Conservation (phyloP, 2,329 filamentous ascomycete species). For the Celoporthe dispersa region DNA sequence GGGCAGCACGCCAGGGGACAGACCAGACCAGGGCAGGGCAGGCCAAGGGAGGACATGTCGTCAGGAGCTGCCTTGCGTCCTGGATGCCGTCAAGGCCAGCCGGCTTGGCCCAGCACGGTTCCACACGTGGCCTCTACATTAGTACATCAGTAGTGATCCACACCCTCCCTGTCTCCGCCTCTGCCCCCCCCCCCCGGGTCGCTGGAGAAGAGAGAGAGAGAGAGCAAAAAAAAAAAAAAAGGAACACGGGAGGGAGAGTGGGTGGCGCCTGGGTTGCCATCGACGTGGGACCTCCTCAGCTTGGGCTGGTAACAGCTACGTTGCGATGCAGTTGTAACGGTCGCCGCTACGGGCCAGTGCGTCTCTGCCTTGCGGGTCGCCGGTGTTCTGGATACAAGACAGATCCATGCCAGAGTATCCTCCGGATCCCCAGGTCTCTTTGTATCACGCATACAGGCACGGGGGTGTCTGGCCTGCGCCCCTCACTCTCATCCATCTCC, state of each 20-base stretch:
- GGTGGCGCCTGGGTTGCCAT: not conserved
- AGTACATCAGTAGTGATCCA: not conserved
- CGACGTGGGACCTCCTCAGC: not conserved
- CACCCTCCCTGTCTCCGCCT: not conserved
- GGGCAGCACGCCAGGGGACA: not conserved
- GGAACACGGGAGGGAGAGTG: not conserved
- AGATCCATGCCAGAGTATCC: not conserved
- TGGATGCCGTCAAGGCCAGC: not conserved
- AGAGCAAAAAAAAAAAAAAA: not conserved
- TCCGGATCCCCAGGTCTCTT: not conserved
- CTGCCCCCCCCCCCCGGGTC: not conserved
- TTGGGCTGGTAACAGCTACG: not conserved
- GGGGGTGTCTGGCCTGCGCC: constrained; percentile 4
- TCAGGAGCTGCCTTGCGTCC: constrained; percentile 4
- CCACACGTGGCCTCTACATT: not conserved
- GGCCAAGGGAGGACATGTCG: constrained; percentile 5
- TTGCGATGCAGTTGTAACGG: constrained; percentile 15
- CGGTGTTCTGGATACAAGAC: not conserved
- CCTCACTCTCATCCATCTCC: constrained; percentile 8
- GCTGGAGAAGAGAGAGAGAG: too few relatives aligned
- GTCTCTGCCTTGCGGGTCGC: not conserved
- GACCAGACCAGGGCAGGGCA: not conserved
- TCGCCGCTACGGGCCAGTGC: constrained; percentile 20
- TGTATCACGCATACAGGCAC: not conserved
- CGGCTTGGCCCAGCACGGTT: not conserved